A percentile compares a stretch with the other conserved stretches of the same genome.
phyloP scores from a whole-genome alignment of 202 grass and related monocot species.

The Setaria italica region DNA sequence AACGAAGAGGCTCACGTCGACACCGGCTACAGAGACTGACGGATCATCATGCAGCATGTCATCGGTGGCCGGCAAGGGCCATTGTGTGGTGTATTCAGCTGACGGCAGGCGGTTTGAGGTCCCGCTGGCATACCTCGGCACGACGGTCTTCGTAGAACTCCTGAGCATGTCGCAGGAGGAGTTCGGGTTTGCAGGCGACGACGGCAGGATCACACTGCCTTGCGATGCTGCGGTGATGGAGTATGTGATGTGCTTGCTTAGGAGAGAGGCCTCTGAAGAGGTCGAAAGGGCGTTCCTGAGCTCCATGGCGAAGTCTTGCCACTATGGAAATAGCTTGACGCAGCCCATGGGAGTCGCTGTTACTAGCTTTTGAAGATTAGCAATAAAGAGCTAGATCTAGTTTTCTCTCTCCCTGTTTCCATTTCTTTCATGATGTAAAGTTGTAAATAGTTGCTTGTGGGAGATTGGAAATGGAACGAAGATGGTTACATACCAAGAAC shows the following conservation, averaged over 20 bases:
- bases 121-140: constrained; percentile 46
- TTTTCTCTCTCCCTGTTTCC: neutral
- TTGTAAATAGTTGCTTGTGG: constrained; percentile 24
- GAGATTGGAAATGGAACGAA: neutral
- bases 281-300: constrained; percentile 41
- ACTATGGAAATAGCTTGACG: constrained; percentile 14
- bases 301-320: constrained; percentile 39
- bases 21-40: neutral
- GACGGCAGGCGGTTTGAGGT: constrained; percentile 55
- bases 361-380: constrained; percentile 18
- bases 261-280: constrained; percentile 44
- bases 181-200: constrained; percentile 43
- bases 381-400: neutral
- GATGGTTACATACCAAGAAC: neutral
- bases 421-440: neutral
- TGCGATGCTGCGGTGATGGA: constrained; percentile 49
- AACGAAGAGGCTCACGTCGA: constrained; percentile 45
- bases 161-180: constrained; percentile 47
- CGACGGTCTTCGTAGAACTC: constrained; percentile 34
- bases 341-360: constrained; percentile 6
- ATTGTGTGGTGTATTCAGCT: constrained; percentile 47
- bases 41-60: neutral
- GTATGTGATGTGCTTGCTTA: constrained; percentile 48
- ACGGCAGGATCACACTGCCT: constrained; percentile 53
- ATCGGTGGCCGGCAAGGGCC: constrained; percentile 39